A percentile compares a stretch with the other conserved stretches of the same genome.
These are phyloP conservation scores for Achlya hypogyna DNA, from an alignment of 352 stramenopile species.

Conservation along the genomic window DNA sequence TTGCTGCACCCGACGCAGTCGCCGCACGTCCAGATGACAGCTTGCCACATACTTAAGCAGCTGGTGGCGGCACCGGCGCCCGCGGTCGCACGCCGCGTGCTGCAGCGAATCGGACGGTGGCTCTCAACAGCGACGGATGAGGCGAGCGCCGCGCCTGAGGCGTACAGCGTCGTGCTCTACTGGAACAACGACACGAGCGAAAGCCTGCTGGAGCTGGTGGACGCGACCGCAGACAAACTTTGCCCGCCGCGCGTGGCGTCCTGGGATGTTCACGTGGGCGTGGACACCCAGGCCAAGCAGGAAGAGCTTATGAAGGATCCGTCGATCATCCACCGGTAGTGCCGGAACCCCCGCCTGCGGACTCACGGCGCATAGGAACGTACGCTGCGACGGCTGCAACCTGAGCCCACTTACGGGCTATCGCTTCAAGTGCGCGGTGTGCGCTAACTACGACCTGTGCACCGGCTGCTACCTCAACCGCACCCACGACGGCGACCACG, in stretches of 20 bases:
- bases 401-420: slow-evolving; percentile 54
- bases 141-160: no score
- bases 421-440: slow-evolving; percentile 70
- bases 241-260: slow-evolving; percentile 32
- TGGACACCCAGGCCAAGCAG: slow-evolving; percentile 25
- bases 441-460: slow-evolving; percentile 70
- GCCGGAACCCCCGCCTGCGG: not conserved
- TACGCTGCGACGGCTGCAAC: slow-evolving; percentile 73
- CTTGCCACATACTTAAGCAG: not conserved
- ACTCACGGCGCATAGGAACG: slow-evolving; percentile 31
- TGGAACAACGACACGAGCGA: not conserved
- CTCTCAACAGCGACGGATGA: not conserved
- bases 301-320: slow-evolving; percentile 13
- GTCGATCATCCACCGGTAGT: slow-evolving; percentile 18
- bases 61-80: not conserved
- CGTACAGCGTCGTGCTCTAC: slow-evolving; percentile 1
- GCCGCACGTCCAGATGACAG: not conserved
- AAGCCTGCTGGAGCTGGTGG: slow-evolving; percentile 26
- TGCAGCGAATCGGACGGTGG: not conserved
- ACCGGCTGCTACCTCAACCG: slow-evolving; percentile 50
- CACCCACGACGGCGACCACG: slow-evolving; percentile 52
- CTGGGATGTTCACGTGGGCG: slow-evolving; percentile 26
- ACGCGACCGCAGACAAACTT: slow-evolving; percentile 31
- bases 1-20: not conserved
- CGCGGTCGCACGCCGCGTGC: not conserved